Conservation (phyloP, 108 stramenopile genomes). For the Seminavis robusta region DNA sequence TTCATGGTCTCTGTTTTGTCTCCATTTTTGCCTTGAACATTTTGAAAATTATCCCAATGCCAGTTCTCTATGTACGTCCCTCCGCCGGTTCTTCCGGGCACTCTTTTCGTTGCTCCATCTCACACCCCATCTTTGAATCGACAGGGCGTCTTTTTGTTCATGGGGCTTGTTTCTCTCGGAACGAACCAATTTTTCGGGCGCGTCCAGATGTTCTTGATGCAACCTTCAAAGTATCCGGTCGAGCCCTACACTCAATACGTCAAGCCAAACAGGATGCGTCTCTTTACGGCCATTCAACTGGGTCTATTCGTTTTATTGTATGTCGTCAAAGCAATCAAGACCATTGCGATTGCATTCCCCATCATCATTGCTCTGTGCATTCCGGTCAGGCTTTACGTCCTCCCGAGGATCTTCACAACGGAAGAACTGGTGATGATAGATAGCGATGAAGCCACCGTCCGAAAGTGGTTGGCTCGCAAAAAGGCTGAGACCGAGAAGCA, state of each 20-base stretch:
- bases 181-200: slow-evolving; percentile 21
- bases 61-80: slow-evolving; percentile 28
- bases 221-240: slow-evolving; percentile 11
- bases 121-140: background rate
- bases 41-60: slow-evolving; percentile 32
- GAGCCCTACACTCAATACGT: slow-evolving; percentile 17
- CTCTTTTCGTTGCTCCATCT: no score
- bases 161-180: slow-evolving; percentile 18
- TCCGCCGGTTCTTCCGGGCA: no score
- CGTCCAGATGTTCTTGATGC: slow-evolving; percentile 27
- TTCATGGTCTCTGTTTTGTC: slow-evolving; percentile 17
- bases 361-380: slow-evolving; percentile 22
- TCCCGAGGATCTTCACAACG: slow-evolving; percentile 23
- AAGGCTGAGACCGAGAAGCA: no score
- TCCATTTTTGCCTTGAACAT: slow-evolving; percentile 20
- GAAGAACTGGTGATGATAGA: slow-evolving; percentile 24
- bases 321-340: slow-evolving; percentile 19
- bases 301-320: slow-evolving; percentile 16
- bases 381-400: slow-evolving; percentile 14
- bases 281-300: slow-evolving; percentile 23
- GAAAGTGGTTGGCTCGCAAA: slow-evolving; percentile 2
- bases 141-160: slow-evolving; percentile 20
- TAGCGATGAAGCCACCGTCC: slow-evolving; percentile 2
- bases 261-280: slow-evolving; percentile 10
- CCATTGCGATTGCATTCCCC: slow-evolving; percentile 29